Percentiles rank a stretch among this genome's conserved stretches.
Conservation (phyloP, 2,329 filamentous ascomycete species). For the Cladosporium austrohemisphaericum region DNA sequence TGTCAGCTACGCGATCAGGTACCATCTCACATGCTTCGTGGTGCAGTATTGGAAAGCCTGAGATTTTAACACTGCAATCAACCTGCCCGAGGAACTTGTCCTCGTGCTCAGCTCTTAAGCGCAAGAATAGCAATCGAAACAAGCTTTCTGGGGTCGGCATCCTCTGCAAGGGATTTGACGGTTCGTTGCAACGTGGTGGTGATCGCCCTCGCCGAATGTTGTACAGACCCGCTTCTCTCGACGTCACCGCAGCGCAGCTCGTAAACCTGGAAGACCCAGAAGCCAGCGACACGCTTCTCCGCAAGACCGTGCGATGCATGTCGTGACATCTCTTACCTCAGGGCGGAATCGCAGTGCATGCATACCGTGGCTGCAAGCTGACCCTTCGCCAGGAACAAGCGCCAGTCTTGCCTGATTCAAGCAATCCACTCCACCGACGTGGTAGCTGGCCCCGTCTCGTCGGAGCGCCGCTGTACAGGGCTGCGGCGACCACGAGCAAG, state of each 20-base stretch:
- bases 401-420: neutral
- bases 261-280: neutral
- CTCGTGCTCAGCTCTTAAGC: no score
- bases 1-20: neutral
- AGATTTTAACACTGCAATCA: no score
- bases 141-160: constrained; percentile 1
- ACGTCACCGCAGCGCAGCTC: neutral
- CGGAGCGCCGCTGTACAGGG: neutral
- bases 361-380: constrained; percentile 1
- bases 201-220: neutral
- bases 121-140: neutral
- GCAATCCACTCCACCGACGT: neutral
- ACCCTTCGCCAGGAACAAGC: neutral
- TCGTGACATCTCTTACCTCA: neutral
- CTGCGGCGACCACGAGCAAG: constrained; percentile 12
- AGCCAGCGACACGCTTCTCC: neutral
- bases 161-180: neutral
- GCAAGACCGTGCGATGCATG: neutral
- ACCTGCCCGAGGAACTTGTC: no score
- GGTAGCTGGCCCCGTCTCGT: neutral
- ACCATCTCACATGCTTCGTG: neutral
- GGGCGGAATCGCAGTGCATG: neutral
- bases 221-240: neutral
- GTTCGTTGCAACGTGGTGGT: neutral
- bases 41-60: no score